Conservation (phyloP, 2,329 filamentous ascomycete genomes). For the Aciculosporium take region DNA sequence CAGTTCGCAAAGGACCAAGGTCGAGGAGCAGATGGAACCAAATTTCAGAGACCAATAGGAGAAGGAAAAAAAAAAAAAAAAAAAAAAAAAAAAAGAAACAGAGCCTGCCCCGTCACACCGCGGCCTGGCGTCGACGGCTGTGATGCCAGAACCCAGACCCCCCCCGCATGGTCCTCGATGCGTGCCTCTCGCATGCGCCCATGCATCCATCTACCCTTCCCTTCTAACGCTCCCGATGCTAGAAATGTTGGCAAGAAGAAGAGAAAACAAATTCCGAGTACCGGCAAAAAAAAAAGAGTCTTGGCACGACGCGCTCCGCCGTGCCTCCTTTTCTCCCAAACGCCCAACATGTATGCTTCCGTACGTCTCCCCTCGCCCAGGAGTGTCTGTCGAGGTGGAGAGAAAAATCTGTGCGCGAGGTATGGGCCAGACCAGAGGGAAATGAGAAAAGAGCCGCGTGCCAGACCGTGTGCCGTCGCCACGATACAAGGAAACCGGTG, state of each 20-base stretch:
- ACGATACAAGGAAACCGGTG: no score
- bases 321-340: background rate
- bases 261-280: background rate
- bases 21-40: no score
- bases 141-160: background rate
- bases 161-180: background rate
- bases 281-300: background rate
- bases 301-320: background rate
- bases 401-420: no score
- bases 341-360: background rate
- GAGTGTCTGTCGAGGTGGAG: background rate
- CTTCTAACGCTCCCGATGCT: slow-evolving; percentile 1
- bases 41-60: background rate
- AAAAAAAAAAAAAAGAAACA: background rate
- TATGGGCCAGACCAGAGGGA: no score
- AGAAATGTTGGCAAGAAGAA: background rate
- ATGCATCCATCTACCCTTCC: background rate
- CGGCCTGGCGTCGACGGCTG: background rate
- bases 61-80: background rate
- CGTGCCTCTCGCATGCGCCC: background rate
- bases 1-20: no score
- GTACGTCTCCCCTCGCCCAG: background rate
- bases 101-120: background rate
- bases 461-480: no score
- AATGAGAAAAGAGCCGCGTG: background rate